Percentiles rank a stretch among this genome's conserved stretches.
Evolutionary conservation across 768 basidiomycete genomes (phyloP).

Genomic region (Lyophyllum shimeji): DNA sequence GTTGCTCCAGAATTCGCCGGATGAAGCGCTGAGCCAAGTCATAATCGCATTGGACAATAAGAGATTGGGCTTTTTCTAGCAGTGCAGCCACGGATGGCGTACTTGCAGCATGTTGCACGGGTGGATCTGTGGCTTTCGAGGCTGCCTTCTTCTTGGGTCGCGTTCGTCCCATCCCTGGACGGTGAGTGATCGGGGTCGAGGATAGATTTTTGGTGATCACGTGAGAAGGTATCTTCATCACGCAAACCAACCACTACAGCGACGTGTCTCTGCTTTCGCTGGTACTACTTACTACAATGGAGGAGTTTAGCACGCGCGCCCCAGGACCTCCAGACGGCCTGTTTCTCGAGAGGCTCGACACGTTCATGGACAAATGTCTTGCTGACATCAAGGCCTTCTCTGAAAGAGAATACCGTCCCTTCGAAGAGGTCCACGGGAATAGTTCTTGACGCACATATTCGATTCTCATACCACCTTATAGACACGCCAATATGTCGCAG

Average conservation of each 20-base stretch:
- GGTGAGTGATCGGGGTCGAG: conserved; percentile 1
- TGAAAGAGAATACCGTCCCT: conserved; percentile 53
- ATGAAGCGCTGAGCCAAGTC: conserved; percentile 76
- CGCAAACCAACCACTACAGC: too few relatives aligned
- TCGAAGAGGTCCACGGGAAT: conserved; percentile 53
- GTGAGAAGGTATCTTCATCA: conserved; percentile 14
- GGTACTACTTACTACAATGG: conserved; percentile 27
- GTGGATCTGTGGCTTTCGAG: conserved; percentile 31
- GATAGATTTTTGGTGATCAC: conserved; percentile 25
- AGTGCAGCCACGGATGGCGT: conserved; percentile 52
- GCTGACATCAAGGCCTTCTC: conserved; percentile 61
- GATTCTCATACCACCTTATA: conserved; percentile 27
- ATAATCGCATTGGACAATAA: conserved; percentile 84
- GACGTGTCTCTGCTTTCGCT: not conserved
- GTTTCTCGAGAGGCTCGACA: conserved; percentile 64
- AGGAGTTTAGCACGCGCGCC: conserved; percentile 32
- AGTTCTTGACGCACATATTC: conserved; percentile 13
- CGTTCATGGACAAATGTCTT: conserved; percentile 59
- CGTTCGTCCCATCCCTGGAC: conserved; percentile 51
- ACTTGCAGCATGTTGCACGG: conserved; percentile 20
- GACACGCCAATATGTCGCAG: conserved; percentile 56
- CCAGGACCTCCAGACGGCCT: conserved; percentile 42
- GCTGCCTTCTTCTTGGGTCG: conserved; percentile 46
- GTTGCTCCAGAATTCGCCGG: conserved; percentile 62
- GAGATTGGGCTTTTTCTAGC: conserved; percentile 74